Evolutionary conservation across 2,329 filamentous ascomycete genomes (phyloP), one percentile per base, ranked within the genome.

Genomic region (Aspergillus sp.): DNA sequence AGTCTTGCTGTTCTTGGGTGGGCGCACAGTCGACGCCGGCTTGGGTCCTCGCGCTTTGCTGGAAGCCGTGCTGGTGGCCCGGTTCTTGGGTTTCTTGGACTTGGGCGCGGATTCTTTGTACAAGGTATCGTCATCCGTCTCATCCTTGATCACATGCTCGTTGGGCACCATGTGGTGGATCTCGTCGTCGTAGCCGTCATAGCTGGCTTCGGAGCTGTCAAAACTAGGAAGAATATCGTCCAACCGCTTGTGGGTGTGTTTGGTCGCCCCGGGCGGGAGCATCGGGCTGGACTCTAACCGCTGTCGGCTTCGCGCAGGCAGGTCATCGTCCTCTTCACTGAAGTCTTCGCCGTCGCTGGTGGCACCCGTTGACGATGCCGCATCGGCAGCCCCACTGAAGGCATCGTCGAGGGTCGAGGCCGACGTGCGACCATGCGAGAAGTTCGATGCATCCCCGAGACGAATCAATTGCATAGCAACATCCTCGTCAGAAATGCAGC

Each of bases 401-500:
- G 90, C 92, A 72, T 97, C 93, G 65, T 97, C 93, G 52, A 94
- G 78, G 5, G 93, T 97, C 1, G 93, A 97, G 5, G 91, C 91
- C 7, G 93, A 97, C 3, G 91, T 96, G 61, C 93, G 88, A 50
- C 91, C 92, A 65, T 96, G 90, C 1, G 91, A 96, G 66, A 95
- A 88, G 69, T 96, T 96, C 52, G 91, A 94, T 63, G 92, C 90
- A 69, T 97, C 92, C 43, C 94, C 92, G 50, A 99, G 83, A 62
- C 93, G 88, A 87, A 99, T 97, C 65, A 99, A 80, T 75, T 97
- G 94, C 68, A 97, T 87, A 52, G 94, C 94, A 57, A 97, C 94
- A 73, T 99, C 94, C 73, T 99, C 94, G 69, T 99, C 94, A 13
- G 93, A 97, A 72, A 99, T 93, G 71, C 91, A 95, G 74, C 93